Conservation (phyloP, 1,284 basidiomycete species). For the Ustilago lituana region DNA sequence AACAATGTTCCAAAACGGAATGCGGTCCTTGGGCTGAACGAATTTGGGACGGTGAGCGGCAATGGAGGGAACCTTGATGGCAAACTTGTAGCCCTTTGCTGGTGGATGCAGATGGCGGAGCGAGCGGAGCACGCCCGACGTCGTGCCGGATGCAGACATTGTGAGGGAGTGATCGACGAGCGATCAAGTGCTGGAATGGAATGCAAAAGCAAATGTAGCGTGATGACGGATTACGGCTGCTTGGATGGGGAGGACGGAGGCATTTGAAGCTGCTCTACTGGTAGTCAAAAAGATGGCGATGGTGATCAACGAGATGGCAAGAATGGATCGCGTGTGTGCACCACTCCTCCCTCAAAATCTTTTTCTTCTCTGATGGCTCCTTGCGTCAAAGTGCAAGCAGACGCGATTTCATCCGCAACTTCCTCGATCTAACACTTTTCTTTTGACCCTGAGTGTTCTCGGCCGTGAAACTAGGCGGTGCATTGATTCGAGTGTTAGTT, state of each 20-base stretch:
- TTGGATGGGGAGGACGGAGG: no score
- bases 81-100: constrained; percentile 60
- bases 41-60: constrained; percentile 61
- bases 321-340: not conserved
- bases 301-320: not conserved
- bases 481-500: no score
- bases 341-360: constrained; percentile 28
- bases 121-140: constrained; percentile 62
- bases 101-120: constrained; percentile 65
- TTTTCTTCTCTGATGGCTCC: constrained; percentile 11
- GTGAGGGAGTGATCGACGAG: not conserved
- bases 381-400: not conserved
- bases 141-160: constrained; percentile 32
- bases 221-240: no score
- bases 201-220: no score
- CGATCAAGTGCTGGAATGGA: not conserved
- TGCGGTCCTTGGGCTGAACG: constrained; percentile 68
- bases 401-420: not conserved
- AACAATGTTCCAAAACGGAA: constrained; percentile 68
- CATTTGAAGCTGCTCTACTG: no score
- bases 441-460: no score
- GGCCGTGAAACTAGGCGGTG: no score
- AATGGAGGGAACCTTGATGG: constrained; percentile 61
- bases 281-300: not conserved
- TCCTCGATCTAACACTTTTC: constrained; percentile 6